These are phyloP conservation scores for Gonapodya prolifera DNA, from an alignment of 192 early-diverging fungal genomes.

Conservation along the genomic window DNA sequence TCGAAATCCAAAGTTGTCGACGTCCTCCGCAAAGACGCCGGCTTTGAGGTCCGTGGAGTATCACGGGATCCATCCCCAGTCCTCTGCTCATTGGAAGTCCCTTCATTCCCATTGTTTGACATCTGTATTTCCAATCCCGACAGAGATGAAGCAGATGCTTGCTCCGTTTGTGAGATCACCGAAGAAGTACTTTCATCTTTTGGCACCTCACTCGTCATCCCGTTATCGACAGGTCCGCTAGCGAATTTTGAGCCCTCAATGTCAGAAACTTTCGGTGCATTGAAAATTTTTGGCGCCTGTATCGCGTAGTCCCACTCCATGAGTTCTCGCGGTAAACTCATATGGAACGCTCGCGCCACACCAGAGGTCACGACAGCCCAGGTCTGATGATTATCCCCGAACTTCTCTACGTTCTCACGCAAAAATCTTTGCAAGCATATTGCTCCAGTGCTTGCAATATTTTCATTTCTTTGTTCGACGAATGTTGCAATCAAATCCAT, in stretches of 20 bases:
- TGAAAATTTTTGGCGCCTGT: background rate
- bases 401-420: background rate
- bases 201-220: background rate
- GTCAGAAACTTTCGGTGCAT: background rate
- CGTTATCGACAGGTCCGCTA: background rate
- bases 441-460: background rate
- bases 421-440: slow-evolving; percentile 1
- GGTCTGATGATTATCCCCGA: background rate
- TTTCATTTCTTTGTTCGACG: background rate
- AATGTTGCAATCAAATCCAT: background rate
- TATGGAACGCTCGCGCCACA: background rate
- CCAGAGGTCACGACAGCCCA: background rate
- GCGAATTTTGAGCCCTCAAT: background rate
- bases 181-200: background rate
- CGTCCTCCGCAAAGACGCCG: background rate
- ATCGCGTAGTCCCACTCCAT: background rate
- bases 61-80: background rate
- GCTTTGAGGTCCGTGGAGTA: background rate
- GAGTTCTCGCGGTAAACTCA: background rate
- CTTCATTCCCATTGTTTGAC: background rate
- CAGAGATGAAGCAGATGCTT: background rate
- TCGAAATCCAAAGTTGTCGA: background rate
- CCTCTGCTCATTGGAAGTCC: background rate
- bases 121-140: background rate
- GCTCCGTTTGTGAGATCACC: background rate